A percentile compares a stretch with the other conserved stretches of the same genome.
These are phyloP conservation scores for Auriscalpium microsporum DNA, from an alignment of 768 basidiomycete genomes.

Conservation along the genomic window DNA sequence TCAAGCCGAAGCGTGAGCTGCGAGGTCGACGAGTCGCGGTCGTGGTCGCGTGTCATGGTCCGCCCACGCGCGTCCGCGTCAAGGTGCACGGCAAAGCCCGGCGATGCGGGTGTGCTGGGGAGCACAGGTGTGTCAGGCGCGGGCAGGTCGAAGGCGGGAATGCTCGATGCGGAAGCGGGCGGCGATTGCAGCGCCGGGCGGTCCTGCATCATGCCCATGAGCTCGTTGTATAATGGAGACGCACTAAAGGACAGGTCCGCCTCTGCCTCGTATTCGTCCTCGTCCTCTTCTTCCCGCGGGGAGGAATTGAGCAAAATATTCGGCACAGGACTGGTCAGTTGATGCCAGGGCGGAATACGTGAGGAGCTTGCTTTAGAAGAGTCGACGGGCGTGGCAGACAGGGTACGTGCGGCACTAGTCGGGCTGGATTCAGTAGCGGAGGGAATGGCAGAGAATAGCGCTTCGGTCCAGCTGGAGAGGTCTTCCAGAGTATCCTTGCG, in stretches of 20 bases:
- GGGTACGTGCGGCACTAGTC: neutral
- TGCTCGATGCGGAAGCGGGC: neutral
- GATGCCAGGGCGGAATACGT: neutral
- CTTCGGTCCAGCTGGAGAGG: constrained; percentile 14
- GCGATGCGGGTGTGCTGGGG: neutral
- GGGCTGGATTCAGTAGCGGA: constrained; percentile 3
- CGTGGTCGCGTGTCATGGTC: neutral
- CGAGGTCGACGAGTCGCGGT: constrained; percentile 1
- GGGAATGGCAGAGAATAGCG: constrained; percentile 13
- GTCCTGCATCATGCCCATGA: constrained; percentile 18
- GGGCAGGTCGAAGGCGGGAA: neutral
- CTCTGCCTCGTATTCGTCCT: neutral
- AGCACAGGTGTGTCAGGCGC: neutral
- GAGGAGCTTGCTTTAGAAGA: neutral
- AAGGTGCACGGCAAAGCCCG: neutral
- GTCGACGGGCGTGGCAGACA: neutral
- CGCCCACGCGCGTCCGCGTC: neutral
- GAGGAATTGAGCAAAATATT: neutral
- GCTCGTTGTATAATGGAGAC: constrained; percentile 14
- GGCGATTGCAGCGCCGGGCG: neutral
- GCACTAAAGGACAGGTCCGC: constrained; percentile 4
- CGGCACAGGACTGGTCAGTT: neutral
- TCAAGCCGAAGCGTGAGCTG: constrained; percentile 9
- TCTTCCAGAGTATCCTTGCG: constrained; percentile 13
- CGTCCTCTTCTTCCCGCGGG: neutral